Evolutionary conservation across 306 rosid genomes (phyloP), one percentile per base, ranked within the genome.

Genomic region (Aeschynomene evenia): DNA sequence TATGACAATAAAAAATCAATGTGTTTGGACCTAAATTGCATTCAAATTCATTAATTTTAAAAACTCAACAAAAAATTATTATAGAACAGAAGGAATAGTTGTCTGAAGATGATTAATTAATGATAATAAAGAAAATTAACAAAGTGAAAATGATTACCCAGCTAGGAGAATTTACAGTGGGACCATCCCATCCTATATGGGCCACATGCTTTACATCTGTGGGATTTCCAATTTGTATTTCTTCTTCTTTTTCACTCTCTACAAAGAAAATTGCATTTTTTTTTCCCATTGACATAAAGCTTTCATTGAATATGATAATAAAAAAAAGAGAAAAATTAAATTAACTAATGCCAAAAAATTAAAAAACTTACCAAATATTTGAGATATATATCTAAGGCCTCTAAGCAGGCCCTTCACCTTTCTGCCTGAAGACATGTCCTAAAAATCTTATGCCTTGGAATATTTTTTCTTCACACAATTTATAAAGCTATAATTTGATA

Each of bases 181-280:
- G 97, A 36, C 97, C 96, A 73, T 94, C 99, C 95, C 95, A 91
- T 61, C 99, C 99, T 73, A 94, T 89, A 46, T 94, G 96, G 55
- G 96, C 96, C 56, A 91, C 99, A 73, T 94, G 99, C 82, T 94
- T 91, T 60, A 94, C 99, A 80, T 94, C 99, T 9, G 99, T 94
- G 12, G 99, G 99, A 37, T 1, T 9, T 26, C 99, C 99, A 33
- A 94, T 94, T 66, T 94, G 86, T 72, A 94, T 88, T 5, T 91
- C 99, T 84, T 81, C 83, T 29, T 87, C 91, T 78, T 87, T 85
- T 52, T 83, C 88, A 74, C 63, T 78, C n/a, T 91, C 96, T 94
- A 88, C 79, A 43, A 45, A 57, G 7, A 53, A 18, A 24, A 13
- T 54, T 3, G 24, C 43, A 34, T 10, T 42, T 11, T 16, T 51